Conservation (phyloP, 495 filamentous ascomycete genomes). For the Lineolata rhizophorae region DNA sequence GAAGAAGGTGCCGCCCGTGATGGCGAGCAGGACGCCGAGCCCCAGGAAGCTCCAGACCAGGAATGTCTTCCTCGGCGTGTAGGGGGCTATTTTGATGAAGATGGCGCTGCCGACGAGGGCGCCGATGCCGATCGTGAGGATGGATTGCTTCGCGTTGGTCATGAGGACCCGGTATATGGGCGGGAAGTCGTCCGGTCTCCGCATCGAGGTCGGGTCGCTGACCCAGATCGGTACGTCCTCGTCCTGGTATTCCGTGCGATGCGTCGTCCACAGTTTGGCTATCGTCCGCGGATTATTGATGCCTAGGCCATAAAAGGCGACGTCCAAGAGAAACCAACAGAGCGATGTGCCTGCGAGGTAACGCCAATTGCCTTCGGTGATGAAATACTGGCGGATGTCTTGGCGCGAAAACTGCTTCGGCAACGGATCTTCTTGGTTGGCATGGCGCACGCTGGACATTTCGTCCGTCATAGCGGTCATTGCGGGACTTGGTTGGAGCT, state of each 20-base stretch:
- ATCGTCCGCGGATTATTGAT: conserved; percentile 20
- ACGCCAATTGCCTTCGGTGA: conserved; percentile 27
- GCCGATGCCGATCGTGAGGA: conserved; percentile 18
- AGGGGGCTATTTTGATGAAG: conserved; percentile 23
- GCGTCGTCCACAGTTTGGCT: conserved; percentile 12
- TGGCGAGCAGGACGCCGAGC: conserved; percentile 23
- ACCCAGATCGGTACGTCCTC: too few relatives aligned
- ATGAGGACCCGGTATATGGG: conserved; percentile 2
- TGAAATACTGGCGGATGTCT: background rate
- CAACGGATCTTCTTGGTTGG: background rate
- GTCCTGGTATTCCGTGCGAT: conserved; percentile 1
- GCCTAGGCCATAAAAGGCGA: conserved; percentile 34
- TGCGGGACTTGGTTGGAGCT: too few relatives aligned
- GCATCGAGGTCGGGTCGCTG: conserved; percentile 11
- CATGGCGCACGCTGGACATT: background rate
- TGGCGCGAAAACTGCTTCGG: background rate
- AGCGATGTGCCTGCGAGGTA: conserved; percentile 26
- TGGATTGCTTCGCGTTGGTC: conserved; percentile 16
- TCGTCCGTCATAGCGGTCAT: background rate
- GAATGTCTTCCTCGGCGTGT: conserved; percentile 25
- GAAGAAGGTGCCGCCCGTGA: conserved; percentile 27
- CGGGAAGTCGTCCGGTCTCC: too few relatives aligned
- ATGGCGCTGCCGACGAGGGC: conserved; percentile 24
- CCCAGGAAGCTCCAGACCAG: conserved; percentile 27
- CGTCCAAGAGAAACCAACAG: conserved; percentile 30